Base-by-base conservation (phyloP, 495 filamentous ascomycete genomes). In the Hypoxylon crocopeplum region DNA sequence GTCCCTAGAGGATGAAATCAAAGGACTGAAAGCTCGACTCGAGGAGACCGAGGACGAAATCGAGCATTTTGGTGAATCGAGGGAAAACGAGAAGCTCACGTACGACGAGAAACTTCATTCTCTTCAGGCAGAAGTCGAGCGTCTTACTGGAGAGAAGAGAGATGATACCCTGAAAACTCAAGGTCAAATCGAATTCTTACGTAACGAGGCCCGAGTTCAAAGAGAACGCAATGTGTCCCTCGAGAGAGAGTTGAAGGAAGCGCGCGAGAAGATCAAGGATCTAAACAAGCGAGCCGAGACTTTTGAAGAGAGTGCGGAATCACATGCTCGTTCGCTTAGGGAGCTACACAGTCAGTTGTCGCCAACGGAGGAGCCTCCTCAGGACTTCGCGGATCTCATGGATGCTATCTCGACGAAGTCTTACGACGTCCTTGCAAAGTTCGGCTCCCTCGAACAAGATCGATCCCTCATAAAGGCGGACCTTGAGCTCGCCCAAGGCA, bases 1-100 rank as follows among this genome's bases (percentile, higher is more conserved):
- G 63, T 86, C 83, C 7, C 78, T 97, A 13, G 89, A 96, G 62
- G 75, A 81, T 13, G 92, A 98, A 71, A 83, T 93, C 45, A 85
- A 84, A 48, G 83, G 84, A 21, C 79, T 90, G 48, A 90, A 88
- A 59, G 77, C 84, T 20, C 88, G 86, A 42, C 78, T 91, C 0
- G 95, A 98, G 21, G 90, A 96, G 56, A 76, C 89, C 17, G 92
- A 98, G 69, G 93, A 97, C 59, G 93, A 95, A 62, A 80, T 97
- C 36, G 91, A 97, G 55, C 81, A 91, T 19, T 79, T 91, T 17
- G 78, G 92, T n/a, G 93, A 91, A 59, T 87, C 86, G 40, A 83
- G 89, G 4, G 90, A 94, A 48, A 86, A 93, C 61, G 90, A 92
- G 58, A 87, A 83, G 66, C 79, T 82, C 5, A 83, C 80, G 1